Conservation (phyloP, 2,329 filamentous ascomycete species). For the Aspergillus ibericus region DNA sequence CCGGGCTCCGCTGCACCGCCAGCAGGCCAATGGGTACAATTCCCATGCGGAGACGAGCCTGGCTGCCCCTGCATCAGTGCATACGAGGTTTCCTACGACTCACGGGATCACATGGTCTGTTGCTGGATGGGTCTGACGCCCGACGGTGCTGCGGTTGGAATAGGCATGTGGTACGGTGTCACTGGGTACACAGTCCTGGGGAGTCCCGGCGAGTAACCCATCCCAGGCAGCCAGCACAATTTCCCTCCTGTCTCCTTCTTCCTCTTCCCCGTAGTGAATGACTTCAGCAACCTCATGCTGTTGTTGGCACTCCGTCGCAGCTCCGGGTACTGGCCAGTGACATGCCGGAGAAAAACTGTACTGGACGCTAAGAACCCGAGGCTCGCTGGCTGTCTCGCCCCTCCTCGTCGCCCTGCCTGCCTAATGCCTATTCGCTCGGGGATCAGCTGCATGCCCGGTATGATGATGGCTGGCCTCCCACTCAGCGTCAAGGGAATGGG, state of each 20-base stretch:
- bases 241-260: background rate
- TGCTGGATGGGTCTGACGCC: background rate
- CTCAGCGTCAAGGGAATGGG: background rate
- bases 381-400: background rate
- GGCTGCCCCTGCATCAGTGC: slow-evolving; percentile 13
- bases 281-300: background rate
- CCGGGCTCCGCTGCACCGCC: slow-evolving; percentile 10
- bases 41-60: slow-evolving; percentile 2
- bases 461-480: background rate
- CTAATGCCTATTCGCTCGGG: background rate
- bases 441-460: slow-evolving; percentile 1
- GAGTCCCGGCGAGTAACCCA: background rate
- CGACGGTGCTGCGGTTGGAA: background rate
- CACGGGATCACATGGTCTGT: slow-evolving; percentile 12
- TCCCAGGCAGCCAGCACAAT: background rate
- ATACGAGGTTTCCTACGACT: slow-evolving; percentile 6
- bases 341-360: background rate
- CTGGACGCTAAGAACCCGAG: slow-evolving; percentile 1
- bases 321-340: background rate
- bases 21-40: slow-evolving; percentile 6
- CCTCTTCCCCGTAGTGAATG: background rate
- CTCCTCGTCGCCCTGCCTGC: background rate
- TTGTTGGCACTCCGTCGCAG: background rate
- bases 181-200: background rate
- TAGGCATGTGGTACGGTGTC: background rate